Evolutionary conservation across 305 asterid genomes (phyloP).

Genomic region (Solanum aculeatissimum): DNA sequence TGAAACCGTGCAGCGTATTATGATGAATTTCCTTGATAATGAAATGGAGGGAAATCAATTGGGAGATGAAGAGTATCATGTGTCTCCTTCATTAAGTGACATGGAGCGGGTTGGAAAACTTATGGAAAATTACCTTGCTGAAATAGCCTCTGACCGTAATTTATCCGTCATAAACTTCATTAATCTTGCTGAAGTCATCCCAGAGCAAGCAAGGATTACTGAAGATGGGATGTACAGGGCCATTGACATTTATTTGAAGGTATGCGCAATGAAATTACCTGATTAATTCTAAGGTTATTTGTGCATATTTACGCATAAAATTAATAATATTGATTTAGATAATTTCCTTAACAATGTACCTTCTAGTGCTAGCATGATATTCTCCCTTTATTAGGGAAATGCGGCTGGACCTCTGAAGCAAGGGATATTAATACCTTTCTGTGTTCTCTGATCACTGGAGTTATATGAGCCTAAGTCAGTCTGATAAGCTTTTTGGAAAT

Average conservation of each 20-base stretch:
- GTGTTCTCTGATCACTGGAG: neutral
- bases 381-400: neutral
- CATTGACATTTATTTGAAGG: slow-evolving; percentile 90
- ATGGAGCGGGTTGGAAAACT: slow-evolving; percentile 52
- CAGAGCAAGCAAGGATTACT: slow-evolving; percentile 59
- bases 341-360: neutral
- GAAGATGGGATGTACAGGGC: slow-evolving; percentile 94
- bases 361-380: neutral
- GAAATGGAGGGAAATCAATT: slow-evolving; percentile 30
- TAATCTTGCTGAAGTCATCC: slow-evolving; percentile 57
- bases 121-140: slow-evolving; percentile 79
- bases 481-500: neutral
- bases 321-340: neutral
- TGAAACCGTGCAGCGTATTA: slow-evolving; percentile 59
- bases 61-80: slow-evolving; percentile 22
- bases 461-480: neutral
- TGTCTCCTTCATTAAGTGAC: slow-evolving; percentile 32
- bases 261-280: neutral
- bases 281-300: neutral
- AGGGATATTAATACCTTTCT: neutral
- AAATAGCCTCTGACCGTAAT: slow-evolving; percentile 68
- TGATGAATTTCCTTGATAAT: slow-evolving; percentile 41
- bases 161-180: slow-evolving; percentile 53
- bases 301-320: neutral
- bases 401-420: neutral